Evolutionary conservation across 169 alveolate genomes (phyloP), one percentile per base, ranked within the genome.

Genomic region (Eimeria tenella): DNA sequence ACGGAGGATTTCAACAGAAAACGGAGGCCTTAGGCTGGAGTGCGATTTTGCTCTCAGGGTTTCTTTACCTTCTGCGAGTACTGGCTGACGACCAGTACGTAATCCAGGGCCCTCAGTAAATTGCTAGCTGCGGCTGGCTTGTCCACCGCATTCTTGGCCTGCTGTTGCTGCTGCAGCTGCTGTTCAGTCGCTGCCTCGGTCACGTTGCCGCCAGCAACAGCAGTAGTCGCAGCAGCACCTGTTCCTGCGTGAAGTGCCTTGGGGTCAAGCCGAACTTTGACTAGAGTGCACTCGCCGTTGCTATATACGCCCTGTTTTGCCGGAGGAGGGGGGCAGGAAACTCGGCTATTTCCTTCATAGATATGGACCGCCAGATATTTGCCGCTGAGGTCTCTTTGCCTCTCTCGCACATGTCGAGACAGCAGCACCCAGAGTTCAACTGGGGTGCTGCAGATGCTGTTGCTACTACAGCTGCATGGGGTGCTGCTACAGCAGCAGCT

Each of bases 221-320:
- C 42, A 9, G 50, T 21, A 11, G 49, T 4, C 49, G 42, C 79
- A 15, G 21, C 79, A 13, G 79, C 79, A 31, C 42, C 42, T 31
- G 42, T 31, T 31, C 42, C 42, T 31, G 42, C 42, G n/a, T 15
- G 50, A 13, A 75, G 21, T 1, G 56, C 25, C 31, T 55, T 31
- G 10, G 88, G 88, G 17, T 79, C 49, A 8, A 56, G 62, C 23
- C 92, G 75, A 23, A 97, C 92, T 87, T 97, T 97, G 42, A 95
- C 95, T 89, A 97, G 94, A 17, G 97, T 95, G 75, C 98, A 96
- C 60, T 97, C 98, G 56, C 98, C 98, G 90, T 97, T 97, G 68
- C 96, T 94, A 79, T 97, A 97, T 5, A 96, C 95, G 53, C 98
- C 98, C 87, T 97, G 98, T 56, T 96, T 95, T 25, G 93, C 96